phyloP scores from a whole-genome alignment of 352 stramenopile genomes.

The Phytophthora boehmeriae region DNA sequence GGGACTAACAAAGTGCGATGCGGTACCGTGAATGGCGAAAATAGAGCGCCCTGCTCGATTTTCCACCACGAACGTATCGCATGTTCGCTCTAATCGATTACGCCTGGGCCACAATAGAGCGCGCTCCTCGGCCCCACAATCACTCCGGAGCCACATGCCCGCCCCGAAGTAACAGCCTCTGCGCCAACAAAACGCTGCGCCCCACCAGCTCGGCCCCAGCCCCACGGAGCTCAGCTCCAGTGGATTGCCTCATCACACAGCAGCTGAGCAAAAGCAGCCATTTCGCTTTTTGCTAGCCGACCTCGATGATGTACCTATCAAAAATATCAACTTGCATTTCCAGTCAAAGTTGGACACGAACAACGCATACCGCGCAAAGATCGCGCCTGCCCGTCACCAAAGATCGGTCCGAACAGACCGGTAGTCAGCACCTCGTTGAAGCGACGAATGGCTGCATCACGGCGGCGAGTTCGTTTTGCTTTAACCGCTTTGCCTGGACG shows the following conservation, averaged over 20 bases:
- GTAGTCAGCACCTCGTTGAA: background rate
- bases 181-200: background rate
- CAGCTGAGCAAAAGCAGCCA: background rate
- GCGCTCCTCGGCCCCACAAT: background rate
- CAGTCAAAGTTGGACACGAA: background rate
- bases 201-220: too few species aligned
- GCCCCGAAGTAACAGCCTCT: background rate
- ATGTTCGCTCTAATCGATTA: background rate
- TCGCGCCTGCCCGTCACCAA: background rate
- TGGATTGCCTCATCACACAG: background rate
- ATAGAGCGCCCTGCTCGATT: background rate
- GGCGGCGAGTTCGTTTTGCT: background rate
- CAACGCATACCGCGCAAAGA: conserved; percentile 20
- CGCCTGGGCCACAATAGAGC: background rate
- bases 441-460: background rate
- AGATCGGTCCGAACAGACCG: background rate
- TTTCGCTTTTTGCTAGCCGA: background rate
- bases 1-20: background rate
- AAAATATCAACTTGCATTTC: background rate
- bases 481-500: too few species aligned
- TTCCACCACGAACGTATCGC: background rate
- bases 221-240: too few species aligned
- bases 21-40: background rate
- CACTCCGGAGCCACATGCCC: background rate
- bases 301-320: conserved; percentile 20